Evolutionary conservation across 306 rosid species (phyloP).

Genomic region (Cicer arietinum): DNA sequence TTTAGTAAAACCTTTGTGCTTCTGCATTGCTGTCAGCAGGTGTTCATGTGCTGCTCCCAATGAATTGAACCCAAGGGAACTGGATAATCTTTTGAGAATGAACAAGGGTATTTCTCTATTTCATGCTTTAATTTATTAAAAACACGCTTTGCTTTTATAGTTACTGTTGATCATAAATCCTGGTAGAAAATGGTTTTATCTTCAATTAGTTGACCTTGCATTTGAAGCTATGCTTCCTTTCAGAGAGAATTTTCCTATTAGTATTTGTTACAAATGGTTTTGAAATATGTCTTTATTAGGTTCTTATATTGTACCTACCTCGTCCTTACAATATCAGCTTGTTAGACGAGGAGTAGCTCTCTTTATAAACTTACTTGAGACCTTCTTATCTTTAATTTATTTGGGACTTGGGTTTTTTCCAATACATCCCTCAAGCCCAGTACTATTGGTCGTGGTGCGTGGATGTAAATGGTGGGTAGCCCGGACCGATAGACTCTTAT

Average conservation of each 20-base stretch:
- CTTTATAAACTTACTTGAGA: too few species aligned
- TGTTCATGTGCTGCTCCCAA: constrained; percentile 82
- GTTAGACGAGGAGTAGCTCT: too few species aligned
- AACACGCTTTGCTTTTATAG: background rate
- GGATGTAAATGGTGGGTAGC: too few species aligned
- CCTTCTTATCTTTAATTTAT: too few species aligned
- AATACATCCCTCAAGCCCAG: too few species aligned
- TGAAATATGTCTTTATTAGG: background rate
- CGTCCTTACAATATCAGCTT: too few species aligned
- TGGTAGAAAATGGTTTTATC: constrained; percentile 34
- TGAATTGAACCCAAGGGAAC: constrained; percentile 82
- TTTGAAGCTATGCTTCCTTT: constrained; percentile 26
- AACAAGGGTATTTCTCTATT: constrained; percentile 67
- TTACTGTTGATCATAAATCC: constrained; percentile 23
- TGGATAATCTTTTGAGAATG: constrained; percentile 80
- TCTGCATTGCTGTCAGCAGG: constrained; percentile 59
- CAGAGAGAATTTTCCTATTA: constrained; percentile 23
- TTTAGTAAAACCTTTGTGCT: constrained; percentile 36
- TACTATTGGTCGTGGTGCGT: too few species aligned
- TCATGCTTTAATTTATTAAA: constrained; percentile 32
- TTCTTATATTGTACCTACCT: too few species aligned
- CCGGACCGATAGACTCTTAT: too few species aligned
- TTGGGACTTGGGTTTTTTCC: too few species aligned
- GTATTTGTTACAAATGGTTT: constrained; percentile 17
- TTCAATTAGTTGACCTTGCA: constrained; percentile 23